Percentiles rank a stretch among this genome's conserved stretches.
These are phyloP conservation scores for Aureobasidium sp. DNA, from an alignment of 2,329 filamentous ascomycete genomes.

Conservation along the genomic window DNA sequence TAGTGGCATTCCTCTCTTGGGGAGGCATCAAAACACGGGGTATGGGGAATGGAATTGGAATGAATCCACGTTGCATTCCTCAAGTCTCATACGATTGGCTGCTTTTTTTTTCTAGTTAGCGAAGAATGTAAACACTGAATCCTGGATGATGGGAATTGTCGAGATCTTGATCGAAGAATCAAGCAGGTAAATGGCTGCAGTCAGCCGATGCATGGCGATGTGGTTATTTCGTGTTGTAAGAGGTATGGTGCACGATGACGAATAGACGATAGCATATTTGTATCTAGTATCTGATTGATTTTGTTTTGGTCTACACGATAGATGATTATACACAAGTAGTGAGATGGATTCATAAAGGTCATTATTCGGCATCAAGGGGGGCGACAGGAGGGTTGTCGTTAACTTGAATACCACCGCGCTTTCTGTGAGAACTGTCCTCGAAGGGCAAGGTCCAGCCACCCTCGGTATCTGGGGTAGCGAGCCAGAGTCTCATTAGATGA, in stretches of 20 bases:
- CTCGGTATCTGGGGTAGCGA: slow-evolving; percentile 72
- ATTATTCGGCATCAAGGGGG: slow-evolving; percentile 68
- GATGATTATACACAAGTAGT: background rate
- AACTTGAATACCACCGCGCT: slow-evolving; percentile 83
- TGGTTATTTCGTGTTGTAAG: background rate
- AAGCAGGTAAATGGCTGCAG: background rate
- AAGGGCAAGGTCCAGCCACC: slow-evolving; percentile 83
- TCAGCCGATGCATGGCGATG: background rate
- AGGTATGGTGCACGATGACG: background rate
- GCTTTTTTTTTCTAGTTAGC: background rate
- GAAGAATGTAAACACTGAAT: background rate
- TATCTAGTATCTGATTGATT: too few species aligned
- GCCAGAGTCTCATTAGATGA: slow-evolving; percentile 77
- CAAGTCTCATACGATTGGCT: background rate
- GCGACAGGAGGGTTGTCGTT: slow-evolving; percentile 69
- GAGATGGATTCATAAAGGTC: background rate
- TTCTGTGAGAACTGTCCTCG: slow-evolving; percentile 73
- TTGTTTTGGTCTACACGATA: background rate
- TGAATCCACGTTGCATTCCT: slow-evolving; percentile 1
- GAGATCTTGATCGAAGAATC: background rate
- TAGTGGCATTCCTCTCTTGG: background rate
- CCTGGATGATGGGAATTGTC: background rate
- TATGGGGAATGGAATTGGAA: slow-evolving; percentile 1
- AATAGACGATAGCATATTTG: background rate
- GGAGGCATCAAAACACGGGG: slow-evolving; percentile 1